Percentiles rank a stretch among this genome's conserved stretches.
phyloP scores from a whole-genome alignment of 2,329 filamentous ascomycete genomes.

The Paracoccidioides brasiliensis region DNA sequence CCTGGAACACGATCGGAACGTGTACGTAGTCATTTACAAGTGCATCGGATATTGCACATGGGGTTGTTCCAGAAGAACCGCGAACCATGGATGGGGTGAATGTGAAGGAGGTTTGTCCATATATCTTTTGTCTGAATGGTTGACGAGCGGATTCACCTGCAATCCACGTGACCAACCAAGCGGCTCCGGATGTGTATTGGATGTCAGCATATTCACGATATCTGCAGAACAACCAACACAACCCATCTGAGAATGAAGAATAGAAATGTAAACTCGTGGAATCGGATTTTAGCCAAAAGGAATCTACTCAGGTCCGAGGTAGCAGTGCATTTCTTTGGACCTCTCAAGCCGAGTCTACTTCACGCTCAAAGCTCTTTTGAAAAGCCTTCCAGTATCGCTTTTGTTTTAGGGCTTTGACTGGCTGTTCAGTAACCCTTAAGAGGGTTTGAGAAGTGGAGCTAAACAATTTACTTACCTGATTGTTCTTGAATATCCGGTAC shows the following conservation, averaged over 20 bases:
- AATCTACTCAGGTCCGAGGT: neutral
- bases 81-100: too few relatives aligned
- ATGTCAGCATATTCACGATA: neutral
- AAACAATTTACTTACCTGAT: neutral
- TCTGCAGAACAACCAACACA: neutral
- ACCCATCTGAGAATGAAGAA: neutral
- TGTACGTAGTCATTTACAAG: neutral
- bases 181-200: too few relatives aligned
- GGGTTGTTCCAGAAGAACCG: neutral
- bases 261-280: neutral
- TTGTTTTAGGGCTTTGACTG: neutral
- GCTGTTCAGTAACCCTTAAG: neutral
- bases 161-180: too few relatives aligned
- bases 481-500: neutral
- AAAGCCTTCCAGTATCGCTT: neutral
- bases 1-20: constrained; percentile 4
- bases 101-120: too few relatives aligned
- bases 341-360: neutral
- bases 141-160: too few relatives aligned
- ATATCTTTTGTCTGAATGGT: too few relatives aligned
- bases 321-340: neutral
- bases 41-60: neutral
- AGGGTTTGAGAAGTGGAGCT: neutral
- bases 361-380: neutral
- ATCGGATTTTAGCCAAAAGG: neutral